Base-by-base conservation (phyloP, 768 basidiomycete genomes). In the Leccinum incarnatum region DNA sequence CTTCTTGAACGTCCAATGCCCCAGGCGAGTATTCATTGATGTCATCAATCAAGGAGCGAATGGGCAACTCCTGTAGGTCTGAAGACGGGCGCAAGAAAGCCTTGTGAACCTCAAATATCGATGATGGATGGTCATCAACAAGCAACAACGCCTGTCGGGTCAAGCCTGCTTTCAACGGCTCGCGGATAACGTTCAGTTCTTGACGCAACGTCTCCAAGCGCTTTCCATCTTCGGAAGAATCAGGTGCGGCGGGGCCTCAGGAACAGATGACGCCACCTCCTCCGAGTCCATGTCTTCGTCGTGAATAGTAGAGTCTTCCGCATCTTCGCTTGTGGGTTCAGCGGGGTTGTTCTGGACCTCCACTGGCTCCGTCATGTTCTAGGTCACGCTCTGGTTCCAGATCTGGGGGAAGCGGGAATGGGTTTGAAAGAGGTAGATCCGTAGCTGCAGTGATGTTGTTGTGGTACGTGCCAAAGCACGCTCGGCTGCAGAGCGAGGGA, bases 371-470 rank as follows among this genome's bases (percentile, higher is more conserved):
- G 27, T 61, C 47, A 12, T 64, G 62, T 30, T 51, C 67, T 27
- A 67, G 67, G 0, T 70, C 64, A 27, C 8, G 27, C 34, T 70
- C 68, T 14, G 73, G 65, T 14, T 77, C 78, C 0, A 84, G 85
- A 10, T 77, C 91, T 4, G 85, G 84, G 30, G 85, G 83, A 45
- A 91, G 79, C 2, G 88, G 84, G 67, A 88, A 89, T 2, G 94
- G 93, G 63, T 95, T 89, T 0, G 84, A 81, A 14, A 99, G 77
- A 1, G 98, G 80, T 4, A 91, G 77, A 64, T 98, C 95, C 0
- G 96, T 89, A 4, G 97, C 97, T 5, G 89, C 85, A 47, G 81
- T 86, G 67, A 97, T 79, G 67, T 97, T 95, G 73, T 98, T 98
- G 61, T 89, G 85, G 89, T 86, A 11, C 95, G 90, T 19, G 81